Percentiles rank a stretch among this genome's conserved stretches.
These are phyloP conservation scores for Alternaria rosae DNA, from an alignment of 2,329 filamentous ascomycete species.

Conservation along the genomic window DNA sequence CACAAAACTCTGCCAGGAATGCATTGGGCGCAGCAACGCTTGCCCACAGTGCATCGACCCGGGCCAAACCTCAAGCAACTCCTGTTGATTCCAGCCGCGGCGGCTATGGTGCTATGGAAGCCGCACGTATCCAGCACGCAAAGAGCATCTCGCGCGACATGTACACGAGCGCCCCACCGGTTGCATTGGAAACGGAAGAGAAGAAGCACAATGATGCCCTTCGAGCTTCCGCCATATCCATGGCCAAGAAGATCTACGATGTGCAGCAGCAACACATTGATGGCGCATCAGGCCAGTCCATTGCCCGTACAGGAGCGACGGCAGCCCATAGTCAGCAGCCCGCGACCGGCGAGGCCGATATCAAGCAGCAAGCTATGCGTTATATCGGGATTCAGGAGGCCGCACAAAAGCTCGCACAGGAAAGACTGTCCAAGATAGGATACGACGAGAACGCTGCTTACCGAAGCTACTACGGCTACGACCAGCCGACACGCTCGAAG, in stretches of 20 bases:
- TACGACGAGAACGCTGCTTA: constrained; percentile 72
- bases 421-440: constrained; percentile 81
- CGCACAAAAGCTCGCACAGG: constrained; percentile 84
- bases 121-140: constrained; percentile 70
- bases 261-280: constrained; percentile 70
- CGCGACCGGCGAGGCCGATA: constrained; percentile 50
- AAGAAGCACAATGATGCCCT: constrained; percentile 74
- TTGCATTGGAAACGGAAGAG: constrained; percentile 76
- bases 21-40: constrained; percentile 76
- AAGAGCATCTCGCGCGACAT: constrained; percentile 75
- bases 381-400: constrained; percentile 79
- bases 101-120: constrained; percentile 62
- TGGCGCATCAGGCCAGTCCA: constrained; percentile 47
- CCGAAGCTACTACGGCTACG: constrained; percentile 78
- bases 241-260: constrained; percentile 87
- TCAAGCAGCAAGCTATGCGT: constrained; percentile 61
- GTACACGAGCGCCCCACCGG: constrained; percentile 78
- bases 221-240: constrained; percentile 82
- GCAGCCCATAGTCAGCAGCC: constrained; percentile 40
- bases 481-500: constrained; percentile 58
- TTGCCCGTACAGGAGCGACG: constrained; percentile 47
- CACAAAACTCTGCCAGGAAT: constrained; percentile 68
- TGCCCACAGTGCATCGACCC: constrained; percentile 62
- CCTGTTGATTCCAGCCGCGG: constrained; percentile 47
- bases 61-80: constrained; percentile 25